Evolutionary conservation across 2,329 filamentous ascomycete species (phyloP).

Genomic region (Xylariomycetidae sp.): DNA sequence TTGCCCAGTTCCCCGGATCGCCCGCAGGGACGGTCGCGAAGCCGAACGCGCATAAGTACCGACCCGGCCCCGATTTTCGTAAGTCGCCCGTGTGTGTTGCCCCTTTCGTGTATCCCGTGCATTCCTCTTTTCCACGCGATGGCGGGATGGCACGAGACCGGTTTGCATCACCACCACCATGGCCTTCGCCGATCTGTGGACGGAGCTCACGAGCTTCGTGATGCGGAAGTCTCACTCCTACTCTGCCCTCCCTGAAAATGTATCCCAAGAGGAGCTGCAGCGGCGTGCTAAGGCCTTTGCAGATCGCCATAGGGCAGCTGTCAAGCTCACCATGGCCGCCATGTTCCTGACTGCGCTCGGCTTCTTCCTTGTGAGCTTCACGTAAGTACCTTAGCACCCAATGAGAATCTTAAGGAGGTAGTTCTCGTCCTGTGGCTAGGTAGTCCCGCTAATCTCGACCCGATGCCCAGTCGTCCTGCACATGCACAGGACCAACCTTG

Average conservation of each 20-base stretch:
- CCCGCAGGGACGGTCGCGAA: too few relatives aligned
- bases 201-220: conserved; percentile 11
- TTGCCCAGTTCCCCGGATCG: too few relatives aligned
- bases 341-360: conserved; percentile 17
- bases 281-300: conserved; percentile 11
- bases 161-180: conserved; percentile 11
- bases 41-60: too few relatives aligned
- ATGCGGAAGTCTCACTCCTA: conserved; percentile 14
- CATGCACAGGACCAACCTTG: conserved; percentile 32
- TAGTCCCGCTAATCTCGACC: neutral
- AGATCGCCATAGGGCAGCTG: conserved; percentile 11
- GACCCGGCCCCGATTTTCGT: too few relatives aligned
- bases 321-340: conserved; percentile 13
- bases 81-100: too few relatives aligned
- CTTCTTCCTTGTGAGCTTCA: conserved; percentile 14
- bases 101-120: too few relatives aligned
- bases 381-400: conserved; percentile 13
- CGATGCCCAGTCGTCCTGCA: too few relatives aligned
- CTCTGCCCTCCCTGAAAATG: conserved; percentile 17
- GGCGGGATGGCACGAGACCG: neutral
- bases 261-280: conserved; percentile 9
- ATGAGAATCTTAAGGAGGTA: conserved; percentile 4
- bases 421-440: too few relatives aligned
- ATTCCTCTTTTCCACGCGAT: too few relatives aligned
- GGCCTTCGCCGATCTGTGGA: conserved; percentile 18